Conservation (phyloP, 352 stramenopile genomes). For the Phytophthora pseudosyringae region DNA sequence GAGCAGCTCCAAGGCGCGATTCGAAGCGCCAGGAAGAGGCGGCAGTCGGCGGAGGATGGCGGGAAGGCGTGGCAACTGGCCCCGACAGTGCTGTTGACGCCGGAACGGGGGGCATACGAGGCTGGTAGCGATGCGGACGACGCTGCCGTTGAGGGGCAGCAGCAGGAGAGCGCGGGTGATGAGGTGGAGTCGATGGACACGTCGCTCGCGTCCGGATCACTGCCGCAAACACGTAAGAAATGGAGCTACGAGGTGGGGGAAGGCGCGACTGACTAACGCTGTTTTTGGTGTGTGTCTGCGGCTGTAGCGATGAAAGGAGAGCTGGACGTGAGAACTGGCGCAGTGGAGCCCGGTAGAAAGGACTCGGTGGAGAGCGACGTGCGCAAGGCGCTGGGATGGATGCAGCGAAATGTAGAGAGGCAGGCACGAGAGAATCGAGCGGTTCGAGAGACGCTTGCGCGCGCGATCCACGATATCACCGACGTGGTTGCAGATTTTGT, state of each 20-base stretch:
- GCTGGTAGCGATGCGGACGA: neutral
- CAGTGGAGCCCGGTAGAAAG: neutral
- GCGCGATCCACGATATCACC: constrained; percentile 38
- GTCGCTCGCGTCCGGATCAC: constrained; percentile 21
- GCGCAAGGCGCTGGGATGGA: constrained; percentile 45
- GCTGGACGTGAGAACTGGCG: neutral
- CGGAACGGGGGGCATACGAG: constrained; percentile 9
- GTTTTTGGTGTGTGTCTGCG: neutral
- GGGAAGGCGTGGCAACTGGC: constrained; percentile 26
- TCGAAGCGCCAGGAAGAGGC: constrained; percentile 33
- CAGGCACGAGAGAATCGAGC: constrained; percentile 41
- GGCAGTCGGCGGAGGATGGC: neutral
- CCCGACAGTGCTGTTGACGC: constrained; percentile 21
- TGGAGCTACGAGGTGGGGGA: neutral
- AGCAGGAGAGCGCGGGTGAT: constrained; percentile 11
- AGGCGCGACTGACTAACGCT: constrained; percentile 6
- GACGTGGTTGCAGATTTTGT: constrained; percentile 34
- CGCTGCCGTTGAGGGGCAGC: neutral
- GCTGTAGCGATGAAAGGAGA: constrained; percentile 9
- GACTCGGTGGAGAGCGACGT: constrained; percentile 30
- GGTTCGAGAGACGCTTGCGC: constrained; percentile 31
- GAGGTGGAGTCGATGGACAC: constrained; percentile 15
- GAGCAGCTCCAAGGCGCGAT: constrained; percentile 66
- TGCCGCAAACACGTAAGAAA: constrained; percentile 27
- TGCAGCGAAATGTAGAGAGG: constrained; percentile 50